Conservation (phyloP, 768 basidiomycete genomes). For the Lactarius sp. region DNA sequence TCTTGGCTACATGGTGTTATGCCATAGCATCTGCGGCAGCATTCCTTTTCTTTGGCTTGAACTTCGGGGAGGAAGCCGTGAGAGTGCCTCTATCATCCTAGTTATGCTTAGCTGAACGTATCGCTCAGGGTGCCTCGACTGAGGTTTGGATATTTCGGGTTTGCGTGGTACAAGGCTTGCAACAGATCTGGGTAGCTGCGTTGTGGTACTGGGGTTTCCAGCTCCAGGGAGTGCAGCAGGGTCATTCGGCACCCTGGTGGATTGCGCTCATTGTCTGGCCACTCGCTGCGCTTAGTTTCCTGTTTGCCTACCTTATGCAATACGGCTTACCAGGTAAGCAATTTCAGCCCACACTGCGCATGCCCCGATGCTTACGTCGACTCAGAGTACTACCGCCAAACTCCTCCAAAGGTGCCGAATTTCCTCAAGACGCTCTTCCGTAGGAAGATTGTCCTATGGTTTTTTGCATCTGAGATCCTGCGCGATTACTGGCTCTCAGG, state of each 20-base stretch:
- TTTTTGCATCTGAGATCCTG: slow-evolving; percentile 85
- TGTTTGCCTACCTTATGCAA: slow-evolving; percentile 79
- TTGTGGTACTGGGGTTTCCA: slow-evolving; percentile 95
- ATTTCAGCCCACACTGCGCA: background rate
- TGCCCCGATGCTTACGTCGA: slow-evolving; percentile 17
- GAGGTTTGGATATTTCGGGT: slow-evolving; percentile 92
- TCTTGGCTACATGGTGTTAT: too few species aligned
- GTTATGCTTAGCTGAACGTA: slow-evolving; percentile 15
- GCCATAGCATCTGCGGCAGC: too few species aligned
- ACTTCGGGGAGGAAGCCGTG: too few species aligned
- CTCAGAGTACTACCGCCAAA: slow-evolving; percentile 82
- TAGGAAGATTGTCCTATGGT: slow-evolving; percentile 90
- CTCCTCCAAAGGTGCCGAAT: slow-evolving; percentile 91
- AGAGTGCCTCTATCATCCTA: slow-evolving; percentile 20
- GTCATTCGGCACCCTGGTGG: slow-evolving; percentile 72
- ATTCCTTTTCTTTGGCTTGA: too few species aligned
- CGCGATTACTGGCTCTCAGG: slow-evolving; percentile 92
- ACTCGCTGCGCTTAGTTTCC: slow-evolving; percentile 63
- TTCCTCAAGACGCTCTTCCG: slow-evolving; percentile 88
- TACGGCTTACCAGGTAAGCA: slow-evolving; percentile 77
- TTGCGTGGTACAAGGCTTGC: slow-evolving; percentile 90
- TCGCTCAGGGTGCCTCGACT: slow-evolving; percentile 75
- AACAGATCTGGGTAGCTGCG: slow-evolving; percentile 93
- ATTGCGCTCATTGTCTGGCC: slow-evolving; percentile 82
- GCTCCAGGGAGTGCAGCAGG: slow-evolving; percentile 50